Base-by-base conservation (phyloP, 352 stramenopile species). In the Globisporangium acanthophoron region DNA sequence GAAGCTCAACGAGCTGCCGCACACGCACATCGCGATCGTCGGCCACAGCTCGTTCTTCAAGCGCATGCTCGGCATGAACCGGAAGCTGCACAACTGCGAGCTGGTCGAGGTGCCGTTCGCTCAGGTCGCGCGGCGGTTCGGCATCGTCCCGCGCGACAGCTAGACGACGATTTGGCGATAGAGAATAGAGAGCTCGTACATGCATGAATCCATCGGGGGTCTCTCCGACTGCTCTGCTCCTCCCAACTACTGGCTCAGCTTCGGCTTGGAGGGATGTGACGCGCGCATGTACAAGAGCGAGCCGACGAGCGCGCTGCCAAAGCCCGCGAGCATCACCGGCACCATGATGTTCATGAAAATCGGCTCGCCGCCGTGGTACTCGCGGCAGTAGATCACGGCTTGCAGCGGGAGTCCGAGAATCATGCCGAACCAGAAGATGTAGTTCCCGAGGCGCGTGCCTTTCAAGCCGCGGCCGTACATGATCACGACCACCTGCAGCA, bases 401-500 rank as follows among this genome's bases (percentile, higher is more conserved):
- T 90, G 78, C 1, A 93, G 58, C 7, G 84, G 81, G 1, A 87
- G 69, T 0, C 81, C 81, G 3, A 91, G 56, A 54, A 90, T 89
- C 75, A 93, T 88, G 12, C 76, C 74, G 54, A 82, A 62, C 84
- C 84, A 93, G 59, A 92, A 93, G 39, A 80, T 85, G 43, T 80
- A 83, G 62, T 93, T 93, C n/a, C 84, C 84, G 5, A 90, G 54
- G 0, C 76, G 76, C 50, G 83, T 86, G 51, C 80, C 80, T 33
- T 88, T 88, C 24, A 93, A 63, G 6, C 76, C 81, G 12, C 79
- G 79, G 3, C 81, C 81, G 56, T 88, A 87, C 16, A 88, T 61
- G 45, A 98, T 96, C 44, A 98, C 72, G 9, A 97, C 88, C 11
- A 98, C 77, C 62, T 99, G 96, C 8, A 92, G 69, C 80, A 98